Evolutionary conservation across 1,284 basidiomycete species (phyloP).

Genomic region (Trichosporon sp.): DNA sequence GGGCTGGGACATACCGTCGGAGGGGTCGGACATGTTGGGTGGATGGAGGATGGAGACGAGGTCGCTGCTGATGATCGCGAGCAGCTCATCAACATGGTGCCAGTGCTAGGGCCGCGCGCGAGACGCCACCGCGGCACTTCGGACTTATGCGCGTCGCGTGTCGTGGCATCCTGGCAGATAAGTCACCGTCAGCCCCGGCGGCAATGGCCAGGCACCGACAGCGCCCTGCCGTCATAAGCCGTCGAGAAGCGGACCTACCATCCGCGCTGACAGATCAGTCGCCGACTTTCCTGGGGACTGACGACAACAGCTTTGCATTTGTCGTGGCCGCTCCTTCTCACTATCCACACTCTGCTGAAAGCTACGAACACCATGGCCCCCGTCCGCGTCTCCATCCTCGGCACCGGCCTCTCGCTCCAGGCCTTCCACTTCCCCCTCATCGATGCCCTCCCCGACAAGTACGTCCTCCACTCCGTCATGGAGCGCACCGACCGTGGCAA

Average conservation of each 20-base stretch:
- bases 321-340: not conserved
- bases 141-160: not conserved
- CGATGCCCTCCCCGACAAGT: constrained; percentile 66
- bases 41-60: constrained; percentile 2
- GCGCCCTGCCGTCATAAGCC: not conserved
- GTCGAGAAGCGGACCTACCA: not conserved
- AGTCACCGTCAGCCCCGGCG: not conserved
- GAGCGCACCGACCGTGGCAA: constrained; percentile 39
- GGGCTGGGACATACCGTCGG: constrained; percentile 45
- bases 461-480: constrained; percentile 64
- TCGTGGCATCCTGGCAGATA: not conserved
- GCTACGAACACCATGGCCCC: constrained; percentile 40
- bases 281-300: not conserved
- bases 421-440: constrained; percentile 77
- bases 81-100: not conserved
- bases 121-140: not conserved
- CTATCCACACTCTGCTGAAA: not conserved
- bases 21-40: constrained; percentile 46
- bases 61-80: not conserved
- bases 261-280: not conserved
- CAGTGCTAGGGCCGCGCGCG: not conserved
- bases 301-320: not conserved
- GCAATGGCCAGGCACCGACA: not conserved
- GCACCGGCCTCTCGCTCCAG: constrained; percentile 67
- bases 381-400: constrained; percentile 67